phyloP scores from a whole-genome alignment of 1,284 basidiomycete species.

The Sphagnurus paluster region DNA sequence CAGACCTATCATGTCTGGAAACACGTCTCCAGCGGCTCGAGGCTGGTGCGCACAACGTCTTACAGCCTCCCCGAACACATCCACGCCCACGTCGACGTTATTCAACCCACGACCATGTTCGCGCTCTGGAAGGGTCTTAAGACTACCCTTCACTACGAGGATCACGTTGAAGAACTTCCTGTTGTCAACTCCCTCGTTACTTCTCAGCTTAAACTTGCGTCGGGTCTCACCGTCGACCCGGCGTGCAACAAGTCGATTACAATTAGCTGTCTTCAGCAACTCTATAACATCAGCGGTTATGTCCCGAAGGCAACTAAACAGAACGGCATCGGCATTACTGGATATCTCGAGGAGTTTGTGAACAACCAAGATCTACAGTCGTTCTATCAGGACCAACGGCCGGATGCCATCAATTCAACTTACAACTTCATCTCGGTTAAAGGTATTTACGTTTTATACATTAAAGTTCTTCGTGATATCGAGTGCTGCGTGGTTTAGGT shows the following conservation, averaged over 20 bases:
- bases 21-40: constrained; percentile 51
- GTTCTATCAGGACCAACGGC: constrained; percentile 50
- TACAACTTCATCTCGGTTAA: constrained; percentile 49
- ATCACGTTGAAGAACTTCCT: constrained; percentile 17
- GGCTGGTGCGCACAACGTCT: constrained; percentile 61
- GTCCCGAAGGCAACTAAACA: constrained; percentile 33
- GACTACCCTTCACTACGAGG: constrained; percentile 40
- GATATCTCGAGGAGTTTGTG: constrained; percentile 55
- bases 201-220: constrained; percentile 29
- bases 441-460: too few relatives aligned
- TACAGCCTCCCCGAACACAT: constrained; percentile 69
- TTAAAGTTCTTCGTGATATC: background rate
- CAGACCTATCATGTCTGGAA: constrained; percentile 67
- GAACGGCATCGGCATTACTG: constrained; percentile 57
- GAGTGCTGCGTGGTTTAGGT: constrained; percentile 36
- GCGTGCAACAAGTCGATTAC: constrained; percentile 53
- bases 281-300: constrained; percentile 53
- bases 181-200: constrained; percentile 18
- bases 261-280: constrained; percentile 46
- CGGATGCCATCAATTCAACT: constrained; percentile 42
- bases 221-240: constrained; percentile 46
- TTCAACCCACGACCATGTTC: constrained; percentile 78
- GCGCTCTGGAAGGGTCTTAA: constrained; percentile 47
- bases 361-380: constrained; percentile 54
- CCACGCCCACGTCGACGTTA: constrained; percentile 64